Percentiles rank a stretch among this genome's conserved stretches.
phyloP scores from a whole-genome alignment of 345 rosid species.

The Linum usitatissimum region DNA sequence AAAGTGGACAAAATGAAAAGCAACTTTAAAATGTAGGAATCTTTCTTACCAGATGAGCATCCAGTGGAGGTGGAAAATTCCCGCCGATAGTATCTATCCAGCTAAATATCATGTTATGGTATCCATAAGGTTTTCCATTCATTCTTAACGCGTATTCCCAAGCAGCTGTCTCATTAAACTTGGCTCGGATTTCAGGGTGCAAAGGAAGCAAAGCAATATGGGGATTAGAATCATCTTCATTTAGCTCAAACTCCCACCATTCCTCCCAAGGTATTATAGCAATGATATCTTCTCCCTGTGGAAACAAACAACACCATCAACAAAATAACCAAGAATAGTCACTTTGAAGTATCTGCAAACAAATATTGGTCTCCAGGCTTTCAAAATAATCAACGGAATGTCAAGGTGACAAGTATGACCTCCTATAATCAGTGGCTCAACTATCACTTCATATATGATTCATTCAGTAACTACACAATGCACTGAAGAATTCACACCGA shows the following conservation, averaged over 20 bases:
- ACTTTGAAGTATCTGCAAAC: background rate
- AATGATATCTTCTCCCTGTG: constrained; percentile 80
- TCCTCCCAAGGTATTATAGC: constrained; percentile 91
- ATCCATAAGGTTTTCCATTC: constrained; percentile 86
- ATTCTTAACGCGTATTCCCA: constrained; percentile 93
- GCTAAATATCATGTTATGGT: constrained; percentile 96
- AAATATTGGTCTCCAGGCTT: background rate
- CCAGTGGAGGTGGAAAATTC: constrained; percentile 93
- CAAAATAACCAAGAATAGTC: background rate
- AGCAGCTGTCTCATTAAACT: constrained; percentile 83
- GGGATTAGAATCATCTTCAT: constrained; percentile 79
- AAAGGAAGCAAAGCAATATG: constrained; percentile 88
- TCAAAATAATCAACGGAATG: too few relatives aligned
- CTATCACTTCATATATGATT: too few relatives aligned
- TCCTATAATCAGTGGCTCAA: too few relatives aligned
- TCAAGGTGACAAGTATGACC: too few relatives aligned
- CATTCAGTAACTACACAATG: too few relatives aligned
- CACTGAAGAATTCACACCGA: too few relatives aligned
- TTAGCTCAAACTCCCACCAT: constrained; percentile 98
- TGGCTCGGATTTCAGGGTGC: constrained; percentile 79
- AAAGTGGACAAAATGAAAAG: background rate
- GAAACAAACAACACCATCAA: constrained; percentile 3
- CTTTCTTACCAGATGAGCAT: constrained; percentile 73
- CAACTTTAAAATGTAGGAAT: constrained; percentile 5
- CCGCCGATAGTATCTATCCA: constrained; percentile 85